Percentiles rank a stretch among this genome's conserved stretches.
phyloP scores from a whole-genome alignment of 306 rosid species.

The Gastrolobium bilobum region DNA sequence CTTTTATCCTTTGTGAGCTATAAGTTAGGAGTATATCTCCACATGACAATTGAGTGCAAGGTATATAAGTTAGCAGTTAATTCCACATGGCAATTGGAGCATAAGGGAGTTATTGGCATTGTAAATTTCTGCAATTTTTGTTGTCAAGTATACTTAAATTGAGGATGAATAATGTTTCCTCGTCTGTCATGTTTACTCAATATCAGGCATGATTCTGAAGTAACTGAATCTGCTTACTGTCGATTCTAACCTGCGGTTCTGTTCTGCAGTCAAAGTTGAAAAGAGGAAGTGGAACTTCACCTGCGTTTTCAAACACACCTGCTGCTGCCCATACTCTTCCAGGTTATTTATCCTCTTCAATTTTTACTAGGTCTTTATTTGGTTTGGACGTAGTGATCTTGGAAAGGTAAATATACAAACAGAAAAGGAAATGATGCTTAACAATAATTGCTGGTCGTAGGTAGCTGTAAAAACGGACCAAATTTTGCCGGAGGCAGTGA shows the following conservation, averaged over 20 bases:
- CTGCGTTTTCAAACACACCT: slow-evolving; percentile 52
- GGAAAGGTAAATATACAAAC: slow-evolving; percentile 6
- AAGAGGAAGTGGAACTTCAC: slow-evolving; percentile 76
- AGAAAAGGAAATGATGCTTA: neutral
- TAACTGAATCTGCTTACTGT: neutral
- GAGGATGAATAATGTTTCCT: neutral
- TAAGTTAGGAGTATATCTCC: slow-evolving; percentile 26
- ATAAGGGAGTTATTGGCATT: neutral
- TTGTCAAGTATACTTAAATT: neutral
- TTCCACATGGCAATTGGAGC: slow-evolving; percentile 29
- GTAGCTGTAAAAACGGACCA: slow-evolving; percentile 66
- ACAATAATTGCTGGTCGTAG: slow-evolving; percentile 49
- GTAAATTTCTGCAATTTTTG: slow-evolving; percentile 33
- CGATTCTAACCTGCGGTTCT: slow-evolving; percentile 40
- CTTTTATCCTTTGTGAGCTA: slow-evolving; percentile 27
- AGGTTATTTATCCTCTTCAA: slow-evolving; percentile 60
- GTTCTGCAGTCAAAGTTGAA: slow-evolving; percentile 83
- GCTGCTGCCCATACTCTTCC: slow-evolving; percentile 51
- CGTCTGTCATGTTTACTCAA: slow-evolving; percentile 28
- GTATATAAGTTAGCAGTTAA: slow-evolving; percentile 33
- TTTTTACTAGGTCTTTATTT: neutral
- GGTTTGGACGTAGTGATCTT: slow-evolving; percentile 1
- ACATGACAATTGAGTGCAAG: neutral
- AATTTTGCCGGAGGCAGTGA: slow-evolving; percentile 62
- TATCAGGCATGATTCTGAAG: slow-evolving; percentile 1